These are phyloP conservation scores for Candida anutae DNA, from an alignment of 1,139 yeast genomes.

Conservation along the genomic window DNA sequence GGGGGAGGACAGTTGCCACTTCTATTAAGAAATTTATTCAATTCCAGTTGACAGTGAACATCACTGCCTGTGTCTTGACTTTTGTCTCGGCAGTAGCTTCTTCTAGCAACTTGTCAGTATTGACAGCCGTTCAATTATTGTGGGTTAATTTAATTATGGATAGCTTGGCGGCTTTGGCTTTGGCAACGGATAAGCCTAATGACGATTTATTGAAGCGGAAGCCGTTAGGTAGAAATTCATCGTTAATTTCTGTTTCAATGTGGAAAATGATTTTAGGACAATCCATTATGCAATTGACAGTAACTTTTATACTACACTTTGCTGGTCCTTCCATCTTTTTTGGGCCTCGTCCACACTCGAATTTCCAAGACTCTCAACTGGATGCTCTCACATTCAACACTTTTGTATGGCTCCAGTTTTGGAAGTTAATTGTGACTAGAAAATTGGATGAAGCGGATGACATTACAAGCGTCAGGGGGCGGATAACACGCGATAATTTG, in stretches of 20 bases:
- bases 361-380: slow-evolving; percentile 50
- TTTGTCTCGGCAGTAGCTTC: slow-evolving; percentile 91
- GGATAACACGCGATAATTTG: slow-evolving; percentile 54
- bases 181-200: slow-evolving; percentile 96
- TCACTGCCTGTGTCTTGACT: slow-evolving; percentile 89
- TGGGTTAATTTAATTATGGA: slow-evolving; percentile 99
- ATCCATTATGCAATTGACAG: slow-evolving; percentile 63
- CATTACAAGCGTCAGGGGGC: slow-evolving; percentile 44
- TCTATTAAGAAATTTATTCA: slow-evolving; percentile 94
- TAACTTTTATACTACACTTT: slow-evolving; percentile 77
- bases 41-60: slow-evolving; percentile 91
- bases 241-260: slow-evolving; percentile 83
- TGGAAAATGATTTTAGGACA: slow-evolving; percentile 98
- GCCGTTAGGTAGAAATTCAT: slow-evolving; percentile 79
- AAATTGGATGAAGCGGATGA: slow-evolving; percentile 87
- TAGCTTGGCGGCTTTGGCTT: slow-evolving; percentile 92
- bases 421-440: slow-evolving; percentile 86
- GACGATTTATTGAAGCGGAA: slow-evolving; percentile 66
- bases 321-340: slow-evolving; percentile 61
- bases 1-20: slow-evolving; percentile 97
- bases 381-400: slow-evolving; percentile 88
- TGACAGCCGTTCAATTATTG: slow-evolving; percentile 92
- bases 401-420: slow-evolving; percentile 96
- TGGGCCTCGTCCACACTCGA: slow-evolving; percentile 26
- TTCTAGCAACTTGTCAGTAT: slow-evolving; percentile 68